Base-by-base conservation (phyloP, 495 filamentous ascomycete genomes). In the Tuber umbilicatum region DNA sequence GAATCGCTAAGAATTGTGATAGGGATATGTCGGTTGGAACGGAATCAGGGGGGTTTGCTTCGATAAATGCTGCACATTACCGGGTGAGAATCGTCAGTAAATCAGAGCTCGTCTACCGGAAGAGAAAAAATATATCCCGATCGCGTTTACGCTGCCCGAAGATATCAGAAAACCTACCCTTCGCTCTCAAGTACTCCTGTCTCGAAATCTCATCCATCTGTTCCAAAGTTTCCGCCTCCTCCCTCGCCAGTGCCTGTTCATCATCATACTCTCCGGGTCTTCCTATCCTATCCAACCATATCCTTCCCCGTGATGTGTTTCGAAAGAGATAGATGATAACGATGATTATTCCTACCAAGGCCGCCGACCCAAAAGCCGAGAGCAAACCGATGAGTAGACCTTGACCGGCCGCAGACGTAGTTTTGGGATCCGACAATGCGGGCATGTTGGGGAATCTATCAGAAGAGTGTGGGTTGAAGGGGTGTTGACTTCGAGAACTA, bases 241-340 rank as follows among this genome's bases (percentile, higher is more conserved):
- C 95, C 76, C 91, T 89, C 75, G 88, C 87, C 84, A 94, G 96
- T 40, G 92, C 91, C 83, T 97, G 94, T 83, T 98, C 95, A 85
- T 99, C 95, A 84, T 99, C 95, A 85, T 91, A 99, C 84, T 97
- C 95, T 75, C 95, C 95, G 2, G 95, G 94, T 73, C 96, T 88
- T 60, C 93, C 94, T 82, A 99, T 92, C 76, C 94, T 90, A 85
- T 98, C 94, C 75, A 99, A 87, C 74, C 98, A 89, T 77, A 99
- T 99, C 74, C 95, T 88, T 41, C 95, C 95, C 71, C 90, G 90
- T 71, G 87, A 88, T 68, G 95, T 97, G 85, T 97, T 94, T 83
- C 90, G 88, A 84, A 98, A 95, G 85, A 97, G 97, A 84, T 97
- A 97, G 81, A 97, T 90, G 81, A 94, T 85, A 70, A 91, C 89